These are phyloP conservation scores for Colletotrichum plurivorum DNA, from an alignment of 2,329 filamentous ascomycete species.

Conservation along the genomic window DNA sequence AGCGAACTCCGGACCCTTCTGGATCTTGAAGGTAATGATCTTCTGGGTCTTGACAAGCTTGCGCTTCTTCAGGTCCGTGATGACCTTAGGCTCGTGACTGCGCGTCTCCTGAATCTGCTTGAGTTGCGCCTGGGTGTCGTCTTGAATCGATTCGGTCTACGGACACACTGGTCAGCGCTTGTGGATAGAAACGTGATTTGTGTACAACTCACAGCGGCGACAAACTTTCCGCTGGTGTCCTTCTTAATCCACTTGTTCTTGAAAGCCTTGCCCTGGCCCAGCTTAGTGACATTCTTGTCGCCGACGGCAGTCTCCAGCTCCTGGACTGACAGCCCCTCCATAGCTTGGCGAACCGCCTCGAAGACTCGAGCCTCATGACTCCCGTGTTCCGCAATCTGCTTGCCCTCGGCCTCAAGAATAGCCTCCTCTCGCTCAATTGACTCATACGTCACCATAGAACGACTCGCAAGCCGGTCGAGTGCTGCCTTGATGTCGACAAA, in stretches of 20 bases:
- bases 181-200: background rate
- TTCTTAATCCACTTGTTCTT: conserved; percentile 81
- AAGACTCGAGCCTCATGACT: conserved; percentile 89
- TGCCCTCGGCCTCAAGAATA: conserved; percentile 80
- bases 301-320: conserved; percentile 80
- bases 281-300: conserved; percentile 80
- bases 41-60: conserved; percentile 90
- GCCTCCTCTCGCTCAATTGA: conserved; percentile 85
- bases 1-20: conserved; percentile 90
- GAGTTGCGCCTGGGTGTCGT: conserved; percentile 83
- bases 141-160: conserved; percentile 80
- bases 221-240: conserved; percentile 69
- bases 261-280: conserved; percentile 97
- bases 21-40: conserved; percentile 84
- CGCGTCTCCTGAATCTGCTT: conserved; percentile 78
- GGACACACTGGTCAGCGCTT: conserved; percentile 25
- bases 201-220: conserved; percentile 60
- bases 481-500: conserved; percentile 85
- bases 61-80: conserved; percentile 90
- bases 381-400: conserved; percentile 80
- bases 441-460: conserved; percentile 90
- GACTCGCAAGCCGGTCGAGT: conserved; percentile 86
- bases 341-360: conserved; percentile 77
- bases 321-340: conserved; percentile 86
- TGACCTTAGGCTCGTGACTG: conserved; percentile 80